Conservation (phyloP, 441 rosid species). For the Geranium incanum region DNA sequence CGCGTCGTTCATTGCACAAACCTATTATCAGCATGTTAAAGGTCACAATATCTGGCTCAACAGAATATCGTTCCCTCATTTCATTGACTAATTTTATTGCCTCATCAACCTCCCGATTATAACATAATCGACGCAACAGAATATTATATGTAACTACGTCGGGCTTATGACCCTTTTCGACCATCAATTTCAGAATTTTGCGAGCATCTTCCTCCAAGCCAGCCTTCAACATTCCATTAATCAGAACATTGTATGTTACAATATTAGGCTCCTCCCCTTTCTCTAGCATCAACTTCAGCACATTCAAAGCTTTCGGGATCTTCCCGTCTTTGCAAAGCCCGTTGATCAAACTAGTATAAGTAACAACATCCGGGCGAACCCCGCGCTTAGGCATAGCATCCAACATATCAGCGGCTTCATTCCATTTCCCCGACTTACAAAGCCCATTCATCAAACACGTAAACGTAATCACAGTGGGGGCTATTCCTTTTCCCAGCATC, state of each 20-base stretch:
- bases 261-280: conserved; percentile 40
- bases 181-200: conserved; percentile 37
- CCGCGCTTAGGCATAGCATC: conserved; percentile 39
- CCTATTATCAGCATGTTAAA: conserved; percentile 37
- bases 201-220: conserved; percentile 44
- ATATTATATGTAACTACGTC: conserved; percentile 45
- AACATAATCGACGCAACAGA: conserved; percentile 48
- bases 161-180: conserved; percentile 34
- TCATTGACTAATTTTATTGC: conserved; percentile 42
- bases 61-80: conserved; percentile 31
- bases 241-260: conserved; percentile 50
- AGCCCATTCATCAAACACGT: conserved; percentile 34
- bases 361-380: conserved; percentile 42
- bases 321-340: conserved; percentile 49
- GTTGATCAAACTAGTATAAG: conserved; percentile 42
- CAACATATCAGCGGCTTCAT: conserved; percentile 34
- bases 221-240: conserved; percentile 48
- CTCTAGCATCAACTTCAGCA: conserved; percentile 43
- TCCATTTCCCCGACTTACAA: conserved; percentile 35
- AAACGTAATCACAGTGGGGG: conserved; percentile 34
- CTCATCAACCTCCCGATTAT: conserved; percentile 42
- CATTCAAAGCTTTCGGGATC: conserved; percentile 40
- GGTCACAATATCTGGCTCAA: conserved; percentile 39
- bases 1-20: conserved; percentile 32
- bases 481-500: conserved; percentile 36